These are phyloP conservation scores for Dictyostelium purpureum DNA, from an alignment of 78 protist genomes.

Conservation along the genomic window DNA sequence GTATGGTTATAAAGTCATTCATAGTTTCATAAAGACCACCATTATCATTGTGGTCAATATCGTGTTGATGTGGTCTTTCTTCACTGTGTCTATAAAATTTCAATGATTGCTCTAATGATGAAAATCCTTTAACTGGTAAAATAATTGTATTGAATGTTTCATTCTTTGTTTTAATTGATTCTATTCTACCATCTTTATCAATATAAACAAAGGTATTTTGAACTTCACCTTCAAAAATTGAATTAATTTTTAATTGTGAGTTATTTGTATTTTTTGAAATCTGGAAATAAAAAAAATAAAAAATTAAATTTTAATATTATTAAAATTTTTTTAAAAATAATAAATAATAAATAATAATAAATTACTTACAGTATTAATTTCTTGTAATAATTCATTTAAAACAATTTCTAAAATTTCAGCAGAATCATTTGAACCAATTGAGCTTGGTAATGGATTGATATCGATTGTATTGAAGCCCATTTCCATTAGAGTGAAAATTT, in stretches of 20 bases:
- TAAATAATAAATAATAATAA: neutral
- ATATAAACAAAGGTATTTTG: constrained; percentile 4
- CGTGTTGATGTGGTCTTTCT: neutral
- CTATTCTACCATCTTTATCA: neutral
- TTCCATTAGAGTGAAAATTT: constrained; percentile 67
- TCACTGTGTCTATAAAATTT: constrained; percentile 21
- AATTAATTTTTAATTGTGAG: neutral
- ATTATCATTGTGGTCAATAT: too few relatives aligned
- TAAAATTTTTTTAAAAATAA: too few relatives aligned
- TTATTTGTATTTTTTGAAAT: constrained; percentile 35
- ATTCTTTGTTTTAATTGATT: neutral
- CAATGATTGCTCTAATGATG: constrained; percentile 19
- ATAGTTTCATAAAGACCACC: constrained; percentile 5
- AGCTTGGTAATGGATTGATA: constrained; percentile 30
- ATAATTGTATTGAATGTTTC: constrained; percentile 56
- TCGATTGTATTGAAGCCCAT: constrained; percentile 64
- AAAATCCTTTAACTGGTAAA: constrained; percentile 51
- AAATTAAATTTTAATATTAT: too few relatives aligned
- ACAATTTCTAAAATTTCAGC: constrained; percentile 49
- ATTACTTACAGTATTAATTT: constrained; percentile 10
- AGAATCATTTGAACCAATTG: constrained; percentile 60
- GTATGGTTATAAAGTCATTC: constrained; percentile 1
- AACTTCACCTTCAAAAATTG: constrained; percentile 51
- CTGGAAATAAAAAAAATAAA: too few relatives aligned
- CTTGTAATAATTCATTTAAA: neutral